Evolutionary conservation across 345 rosid species (phyloP), one percentile per base, ranked within the genome.

Genomic region (Gynandropsis gynandra): DNA sequence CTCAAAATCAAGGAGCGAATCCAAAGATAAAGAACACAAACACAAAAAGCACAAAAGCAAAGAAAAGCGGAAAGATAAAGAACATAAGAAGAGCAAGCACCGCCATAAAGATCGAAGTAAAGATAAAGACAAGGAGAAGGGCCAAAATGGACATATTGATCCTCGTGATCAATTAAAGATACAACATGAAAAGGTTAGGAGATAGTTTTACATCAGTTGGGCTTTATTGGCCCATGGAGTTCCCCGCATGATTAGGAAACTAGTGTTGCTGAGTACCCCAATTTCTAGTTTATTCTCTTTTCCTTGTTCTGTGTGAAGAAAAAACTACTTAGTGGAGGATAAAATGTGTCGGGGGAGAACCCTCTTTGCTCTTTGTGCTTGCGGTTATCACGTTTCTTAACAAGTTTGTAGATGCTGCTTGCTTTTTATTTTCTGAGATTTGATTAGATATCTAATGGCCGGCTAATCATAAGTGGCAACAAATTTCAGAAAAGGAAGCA

Each of bases 401-500:
- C 7, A 37, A 1, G 15, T 37, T 8, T 37, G 15, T 10, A 37
- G 3, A 10, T 13, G 41, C 11, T 37, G 41, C n/a, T 10, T 37
- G 15, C 15, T 13, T 13, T 37, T 10, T 10, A 37, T 37, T 2
- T 3, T 37, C 15, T 37, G 11, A 10, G 15, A 10, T 37, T 37
- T 10, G 1, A 10, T 10, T 37, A 13, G 3, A 37, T 37, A 3
- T 10, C n/a, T 15, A 20, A 42, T 61, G 42, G 16, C 8, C 47
- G 58, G 49, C 42, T 43, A 8, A 19, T 16, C 39, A n/a, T 53
- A 20, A 59, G 32, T 35, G 27, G 21, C 52, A 15, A 31, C 47
- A 38, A 58, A 6, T 52, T 65, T 63, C 84, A 85, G 95, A 85
- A 81, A 77, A 72, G 95, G 74, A 85, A 79, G 77, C 89, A 79